Evolutionary conservation across 805 yeast genomes (phyloP), one percentile per base, ranked within the genome.

Genomic region (Yarrowia sp.): DNA sequence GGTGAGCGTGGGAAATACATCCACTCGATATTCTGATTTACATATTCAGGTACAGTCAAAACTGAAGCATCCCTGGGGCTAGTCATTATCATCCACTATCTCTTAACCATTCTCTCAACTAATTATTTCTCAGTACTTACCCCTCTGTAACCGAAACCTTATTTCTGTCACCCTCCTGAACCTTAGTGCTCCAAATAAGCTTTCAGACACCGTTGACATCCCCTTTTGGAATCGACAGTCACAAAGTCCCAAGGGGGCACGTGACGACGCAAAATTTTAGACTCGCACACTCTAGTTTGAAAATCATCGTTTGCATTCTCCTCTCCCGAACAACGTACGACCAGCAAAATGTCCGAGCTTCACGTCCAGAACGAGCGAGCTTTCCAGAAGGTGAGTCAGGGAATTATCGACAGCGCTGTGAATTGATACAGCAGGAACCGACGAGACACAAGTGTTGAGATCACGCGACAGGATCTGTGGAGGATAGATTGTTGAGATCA

Each of bases 321-420:
- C 50, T 58, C 64, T 58, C 39, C 49, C 64, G 64, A 58, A 58
- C 66, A 61, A 44, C 53, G 66, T 61, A 46, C 55, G 55, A 61
- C 66, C 55, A 61, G 53, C 67, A 64, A 49, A 64, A 64, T 64
- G 67, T 49, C 98, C 85, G 99, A 95, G 89, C 92, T 95, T 87
- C 94, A 97, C 84, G 99, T 95, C 87, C 99, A 95, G 90, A 90
- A 98, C 83, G 99, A 95, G 89, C 94, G 97, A 87, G 99, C 99
- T 92, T 95, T 90, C 97, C 99, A 95, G 89, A 95, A 95, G 96
- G 97, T 91, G 87, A 82, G 96, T 84, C 77, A 68, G 43, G 46
- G 63, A 52, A 38, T 20, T 19, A 13, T 52, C 14, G 34, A 14
- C 58, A 38, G 43, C n/a, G 24, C 58, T 52, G 43, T 38, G 19